These are phyloP conservation scores for Chaetomium olivaceum DNA, from an alignment of 2,329 filamentous ascomycete genomes.

Conservation along the genomic window DNA sequence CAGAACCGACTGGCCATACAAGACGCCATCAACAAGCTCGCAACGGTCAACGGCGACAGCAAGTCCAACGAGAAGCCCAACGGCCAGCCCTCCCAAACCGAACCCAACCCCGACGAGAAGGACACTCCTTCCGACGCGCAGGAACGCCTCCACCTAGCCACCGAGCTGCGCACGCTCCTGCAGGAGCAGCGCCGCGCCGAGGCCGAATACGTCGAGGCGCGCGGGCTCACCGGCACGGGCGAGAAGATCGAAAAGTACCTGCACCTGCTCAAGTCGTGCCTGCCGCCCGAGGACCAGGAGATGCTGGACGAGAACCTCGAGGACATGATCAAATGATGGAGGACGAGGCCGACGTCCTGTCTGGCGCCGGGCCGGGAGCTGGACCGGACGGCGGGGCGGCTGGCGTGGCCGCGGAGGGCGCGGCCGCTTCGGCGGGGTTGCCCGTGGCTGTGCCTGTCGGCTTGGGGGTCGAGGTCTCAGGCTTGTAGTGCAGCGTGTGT, in stretches of 20 bases:
- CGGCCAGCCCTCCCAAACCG: slow-evolving; percentile 53
- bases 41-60: slow-evolving; percentile 50
- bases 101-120: slow-evolving; percentile 42
- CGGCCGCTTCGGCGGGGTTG: background rate
- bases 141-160: slow-evolving; percentile 58
- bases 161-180: slow-evolving; percentile 58
- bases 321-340: slow-evolving; percentile 64
- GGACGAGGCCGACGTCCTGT: slow-evolving; percentile 54
- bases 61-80: slow-evolving; percentile 45
- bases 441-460: background rate
- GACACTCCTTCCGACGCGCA: slow-evolving; percentile 46
- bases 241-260: slow-evolving; percentile 75
- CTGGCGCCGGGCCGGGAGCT: background rate
- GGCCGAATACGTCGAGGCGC: slow-evolving; percentile 66
- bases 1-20: slow-evolving; percentile 57
- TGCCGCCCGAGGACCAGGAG: slow-evolving; percentile 66
- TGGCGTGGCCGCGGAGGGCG: background rate
- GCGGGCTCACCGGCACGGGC: slow-evolving; percentile 68
- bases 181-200: slow-evolving; percentile 64
- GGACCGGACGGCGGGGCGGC: background rate
- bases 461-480: background rate
- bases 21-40: slow-evolving; percentile 52
- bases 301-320: slow-evolving; percentile 66
- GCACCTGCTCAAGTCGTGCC: slow-evolving; percentile 65
- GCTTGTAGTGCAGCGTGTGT: background rate